These are phyloP conservation scores for Onygenales sp. DNA, from an alignment of 2,329 filamentous ascomycete species.

Conservation along the genomic window DNA sequence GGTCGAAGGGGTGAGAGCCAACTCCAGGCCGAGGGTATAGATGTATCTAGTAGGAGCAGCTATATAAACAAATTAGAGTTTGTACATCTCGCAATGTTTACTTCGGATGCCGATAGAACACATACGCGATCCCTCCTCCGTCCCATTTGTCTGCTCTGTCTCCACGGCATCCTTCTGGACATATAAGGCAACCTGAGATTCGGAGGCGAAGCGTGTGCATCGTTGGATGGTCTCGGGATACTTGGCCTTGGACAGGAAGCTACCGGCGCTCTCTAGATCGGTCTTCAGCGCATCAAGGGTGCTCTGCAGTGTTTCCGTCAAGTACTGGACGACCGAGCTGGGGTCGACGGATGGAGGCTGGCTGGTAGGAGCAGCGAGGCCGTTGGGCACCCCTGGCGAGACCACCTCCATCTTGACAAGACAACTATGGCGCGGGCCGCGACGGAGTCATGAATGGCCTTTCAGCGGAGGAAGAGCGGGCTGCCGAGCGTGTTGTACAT, in stretches of 20 bases:
- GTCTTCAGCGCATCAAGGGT: slow-evolving; percentile 64
- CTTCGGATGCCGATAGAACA: slow-evolving; percentile 2
- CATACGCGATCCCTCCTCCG: slow-evolving; percentile 33
- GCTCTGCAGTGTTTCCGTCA: slow-evolving; percentile 60
- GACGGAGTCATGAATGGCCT: slow-evolving; percentile 22
- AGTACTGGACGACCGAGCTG: slow-evolving; percentile 60
- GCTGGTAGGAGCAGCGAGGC: slow-evolving; percentile 8
- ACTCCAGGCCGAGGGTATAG: slow-evolving; percentile 73
- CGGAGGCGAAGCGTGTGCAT: slow-evolving; percentile 81
- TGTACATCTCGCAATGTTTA: not conserved
- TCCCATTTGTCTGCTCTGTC: slow-evolving; percentile 36
- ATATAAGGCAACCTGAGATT: slow-evolving; percentile 80
- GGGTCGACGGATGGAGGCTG: slow-evolving; percentile 46
- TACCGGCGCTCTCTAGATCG: slow-evolving; percentile 73
- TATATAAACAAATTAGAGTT: slow-evolving; percentile 9
- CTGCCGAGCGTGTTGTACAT: slow-evolving; percentile 7
- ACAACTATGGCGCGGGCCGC: slow-evolving; percentile 15
- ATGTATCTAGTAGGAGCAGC: slow-evolving; percentile 43
- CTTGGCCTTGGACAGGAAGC: slow-evolving; percentile 64
- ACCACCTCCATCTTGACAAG: slow-evolving; percentile 13
- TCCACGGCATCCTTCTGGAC: slow-evolving; percentile 58
- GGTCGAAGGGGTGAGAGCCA: slow-evolving; percentile 62
- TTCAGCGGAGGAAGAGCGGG: slow-evolving; percentile 9
- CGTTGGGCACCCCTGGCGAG: slow-evolving; percentile 15
- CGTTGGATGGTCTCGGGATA: slow-evolving; percentile 74